Percentiles rank a stretch among this genome's conserved stretches.
Evolutionary conservation across 768 basidiomycete species (phyloP).

Genomic region (Serendipita sp.): DNA sequence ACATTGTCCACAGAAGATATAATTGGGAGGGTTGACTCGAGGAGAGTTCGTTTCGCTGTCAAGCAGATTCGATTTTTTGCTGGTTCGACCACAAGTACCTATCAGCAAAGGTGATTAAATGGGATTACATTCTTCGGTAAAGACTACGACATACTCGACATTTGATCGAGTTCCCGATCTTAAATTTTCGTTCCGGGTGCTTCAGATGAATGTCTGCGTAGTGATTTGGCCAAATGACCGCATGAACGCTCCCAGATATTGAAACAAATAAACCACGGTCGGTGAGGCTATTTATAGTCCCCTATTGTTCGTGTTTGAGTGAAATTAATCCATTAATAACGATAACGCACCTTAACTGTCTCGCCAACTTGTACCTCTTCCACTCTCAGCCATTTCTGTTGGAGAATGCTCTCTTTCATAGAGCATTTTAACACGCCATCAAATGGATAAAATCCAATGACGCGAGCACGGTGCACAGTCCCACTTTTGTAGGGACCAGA

Average conservation of each 20-base stretch:
- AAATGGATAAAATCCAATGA: conserved; percentile 67
- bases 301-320: conserved; percentile 14
- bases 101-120: neutral
- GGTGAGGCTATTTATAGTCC: conserved; percentile 67
- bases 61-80: conserved; percentile 66
- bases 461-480: conserved; percentile 68
- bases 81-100: conserved; percentile 74
- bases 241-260: conserved; percentile 75
- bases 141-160: conserved; percentile 46
- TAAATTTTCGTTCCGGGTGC: conserved; percentile 84
- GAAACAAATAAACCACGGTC: conserved; percentile 72
- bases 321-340: neutral
- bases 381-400: conserved; percentile 73
- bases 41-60: conserved; percentile 80
- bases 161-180: conserved; percentile 63
- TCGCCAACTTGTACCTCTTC: conserved; percentile 74
- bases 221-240: conserved; percentile 85
- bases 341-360: conserved; percentile 45
- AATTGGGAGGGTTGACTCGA: conserved; percentile 64
- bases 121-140: neutral
- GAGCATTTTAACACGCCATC: conserved; percentile 86
- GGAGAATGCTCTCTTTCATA: conserved; percentile 62
- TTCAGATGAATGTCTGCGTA: conserved; percentile 91
- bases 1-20: conserved; percentile 50
- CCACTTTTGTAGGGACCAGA: conserved; percentile 69